A percentile compares a stretch with the other conserved stretches of the same genome.
phyloP scores from a whole-genome alignment of 306 rosid genomes.

The Mimosa pudica region DNA sequence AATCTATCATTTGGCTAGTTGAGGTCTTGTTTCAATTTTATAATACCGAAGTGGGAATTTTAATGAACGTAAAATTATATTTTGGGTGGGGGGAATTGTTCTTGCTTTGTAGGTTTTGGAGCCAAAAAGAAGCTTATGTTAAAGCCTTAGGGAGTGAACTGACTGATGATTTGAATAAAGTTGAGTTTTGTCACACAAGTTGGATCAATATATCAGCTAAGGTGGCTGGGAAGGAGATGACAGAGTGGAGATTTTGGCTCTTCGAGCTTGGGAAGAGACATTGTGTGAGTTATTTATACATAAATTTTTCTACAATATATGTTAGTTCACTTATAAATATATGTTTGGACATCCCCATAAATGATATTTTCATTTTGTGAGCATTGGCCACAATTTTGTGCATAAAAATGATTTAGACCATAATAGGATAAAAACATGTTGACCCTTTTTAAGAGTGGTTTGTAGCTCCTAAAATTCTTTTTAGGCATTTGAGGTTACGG shows the following conservation, averaged over 20 bases:
- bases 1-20: not conserved
- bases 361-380: not conserved
- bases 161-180: constrained; percentile 54
- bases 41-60: constrained; percentile 6
- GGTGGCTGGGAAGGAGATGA: constrained; percentile 54
- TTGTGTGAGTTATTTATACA: constrained; percentile 49
- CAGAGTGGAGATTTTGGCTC: constrained; percentile 79
- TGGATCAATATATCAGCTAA: constrained; percentile 65
- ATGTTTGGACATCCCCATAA: not conserved
- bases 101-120: constrained; percentile 73
- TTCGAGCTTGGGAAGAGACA: constrained; percentile 68
- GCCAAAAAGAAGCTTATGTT: constrained; percentile 86
- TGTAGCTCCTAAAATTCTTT: not conserved
- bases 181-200: constrained; percentile 68
- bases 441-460: not conserved
- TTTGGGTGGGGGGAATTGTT: constrained; percentile 3
- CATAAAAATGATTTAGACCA: not conserved
- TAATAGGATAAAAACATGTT: not conserved
- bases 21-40: not conserved
- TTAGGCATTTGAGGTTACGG: not conserved
- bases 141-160: constrained; percentile 87
- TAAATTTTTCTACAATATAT: not conserved
- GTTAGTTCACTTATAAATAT: not conserved
- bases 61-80: not conserved
- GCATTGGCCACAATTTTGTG: not conserved